Conservation (phyloP, 176 grass and related monocot genomes). For the Phyllostachys edulis region DNA sequence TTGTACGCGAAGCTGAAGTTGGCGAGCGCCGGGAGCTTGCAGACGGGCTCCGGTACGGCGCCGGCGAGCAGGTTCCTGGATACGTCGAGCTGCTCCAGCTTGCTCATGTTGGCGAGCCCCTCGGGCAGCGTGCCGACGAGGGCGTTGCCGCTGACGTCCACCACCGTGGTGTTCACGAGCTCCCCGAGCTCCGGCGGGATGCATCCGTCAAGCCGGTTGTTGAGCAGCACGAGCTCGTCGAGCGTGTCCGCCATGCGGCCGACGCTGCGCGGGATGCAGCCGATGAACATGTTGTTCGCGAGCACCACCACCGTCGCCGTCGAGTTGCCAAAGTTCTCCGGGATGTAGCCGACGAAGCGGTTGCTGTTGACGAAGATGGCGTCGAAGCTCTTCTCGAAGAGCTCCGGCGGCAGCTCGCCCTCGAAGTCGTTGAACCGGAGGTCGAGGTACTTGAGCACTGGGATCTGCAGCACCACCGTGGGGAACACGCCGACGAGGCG, state of each 20-base stretch:
- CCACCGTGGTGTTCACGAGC: slow-evolving; percentile 42
- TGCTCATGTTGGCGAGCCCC: slow-evolving; percentile 34
- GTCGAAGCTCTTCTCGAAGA: slow-evolving; percentile 69
- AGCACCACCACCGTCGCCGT: slow-evolving; percentile 55
- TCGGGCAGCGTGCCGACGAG: slow-evolving; percentile 49
- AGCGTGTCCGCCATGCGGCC: slow-evolving; percentile 65
- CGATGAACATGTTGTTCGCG: slow-evolving; percentile 60
- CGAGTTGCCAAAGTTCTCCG: slow-evolving; percentile 59
- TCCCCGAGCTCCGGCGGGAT: slow-evolving; percentile 48
- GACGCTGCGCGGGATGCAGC: slow-evolving; percentile 63
- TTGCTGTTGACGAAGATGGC: slow-evolving; percentile 75
- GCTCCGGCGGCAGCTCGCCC: slow-evolving; percentile 43
- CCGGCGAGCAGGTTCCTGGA: slow-evolving; percentile 55
- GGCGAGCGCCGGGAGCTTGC: slow-evolving; percentile 37
- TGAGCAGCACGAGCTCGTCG: slow-evolving; percentile 55
- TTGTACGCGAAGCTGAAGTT: slow-evolving; percentile 73
- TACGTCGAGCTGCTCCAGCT: slow-evolving; percentile 52
- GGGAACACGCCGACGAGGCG: slow-evolving; percentile 74
- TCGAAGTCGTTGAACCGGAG: slow-evolving; percentile 78
- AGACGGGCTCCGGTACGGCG: slow-evolving; percentile 28
- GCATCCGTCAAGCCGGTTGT: slow-evolving; percentile 63
- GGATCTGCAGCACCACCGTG: slow-evolving; percentile 38
- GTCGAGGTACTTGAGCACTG: slow-evolving; percentile 65
- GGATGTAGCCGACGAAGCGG: slow-evolving; percentile 54
- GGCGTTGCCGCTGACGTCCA: slow-evolving; percentile 50